Conservation (phyloP, 345 rosid species). For the Angophora floribunda region DNA sequence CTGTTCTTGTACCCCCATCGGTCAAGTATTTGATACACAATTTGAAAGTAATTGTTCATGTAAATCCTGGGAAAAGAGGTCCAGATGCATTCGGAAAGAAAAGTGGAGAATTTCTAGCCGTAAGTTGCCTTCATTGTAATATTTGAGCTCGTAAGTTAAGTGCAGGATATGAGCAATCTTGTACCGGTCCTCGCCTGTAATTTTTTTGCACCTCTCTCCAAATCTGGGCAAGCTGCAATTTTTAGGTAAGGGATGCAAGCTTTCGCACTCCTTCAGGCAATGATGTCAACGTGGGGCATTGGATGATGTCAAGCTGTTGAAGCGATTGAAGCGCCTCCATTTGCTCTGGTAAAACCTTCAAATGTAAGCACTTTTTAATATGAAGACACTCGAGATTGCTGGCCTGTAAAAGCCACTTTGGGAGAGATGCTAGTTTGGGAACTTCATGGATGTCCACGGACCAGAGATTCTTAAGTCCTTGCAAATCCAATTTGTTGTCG, state of each 20-base stretch:
- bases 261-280: neutral
- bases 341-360: neutral
- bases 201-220: neutral
- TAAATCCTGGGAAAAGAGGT: neutral
- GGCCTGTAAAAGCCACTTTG: constrained; percentile 1
- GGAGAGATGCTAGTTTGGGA: neutral
- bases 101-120: neutral
- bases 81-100: neutral
- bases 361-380: constrained; percentile 3
- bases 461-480: neutral
- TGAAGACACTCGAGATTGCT: neutral
- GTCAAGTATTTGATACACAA: neutral
- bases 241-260: neutral
- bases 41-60: neutral
- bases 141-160: neutral
- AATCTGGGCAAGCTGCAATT: neutral
- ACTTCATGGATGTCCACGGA: constrained; percentile 12
- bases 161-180: neutral
- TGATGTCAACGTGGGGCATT: neutral
- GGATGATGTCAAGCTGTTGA: neutral
- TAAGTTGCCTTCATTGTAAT: neutral
- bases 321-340: neutral
- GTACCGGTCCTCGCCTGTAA: neutral
- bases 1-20: neutral
- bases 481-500: neutral